Percentiles rank a stretch among this genome's conserved stretches.
Evolutionary conservation across 2,329 filamentous ascomycete species (phyloP).

Genomic region (Pleomassaria siparia): DNA sequence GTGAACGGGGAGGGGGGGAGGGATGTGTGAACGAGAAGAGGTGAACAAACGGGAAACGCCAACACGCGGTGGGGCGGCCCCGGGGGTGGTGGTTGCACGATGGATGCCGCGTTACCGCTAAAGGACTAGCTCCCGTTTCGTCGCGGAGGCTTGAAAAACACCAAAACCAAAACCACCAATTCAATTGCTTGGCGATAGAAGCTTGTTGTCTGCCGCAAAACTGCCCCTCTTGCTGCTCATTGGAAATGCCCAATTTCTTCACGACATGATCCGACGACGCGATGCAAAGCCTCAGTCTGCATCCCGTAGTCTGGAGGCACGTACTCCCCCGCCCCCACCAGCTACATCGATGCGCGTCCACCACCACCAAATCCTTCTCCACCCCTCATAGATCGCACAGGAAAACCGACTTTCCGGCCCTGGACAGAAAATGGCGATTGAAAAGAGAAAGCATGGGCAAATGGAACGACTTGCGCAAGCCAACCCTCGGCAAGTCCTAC

Average conservation of each 20-base stretch:
- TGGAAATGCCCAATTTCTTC: background rate
- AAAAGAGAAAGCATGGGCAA: constrained; percentile 44
- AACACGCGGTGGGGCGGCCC: no score
- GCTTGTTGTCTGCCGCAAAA: background rate
- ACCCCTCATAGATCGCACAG: no score
- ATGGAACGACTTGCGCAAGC: constrained; percentile 13
- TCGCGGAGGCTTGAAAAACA: constrained; percentile 6
- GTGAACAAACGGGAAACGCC: constrained; percentile 11
- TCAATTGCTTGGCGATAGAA: constrained; percentile 4
- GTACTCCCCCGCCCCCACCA: constrained; percentile 16
- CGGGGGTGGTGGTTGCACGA: constrained; percentile 20
- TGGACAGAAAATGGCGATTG: constrained; percentile 59
- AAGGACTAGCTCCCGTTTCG: constrained; percentile 22
- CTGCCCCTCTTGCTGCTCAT: background rate
- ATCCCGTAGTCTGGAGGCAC: constrained; percentile 25
- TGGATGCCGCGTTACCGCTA: constrained; percentile 8
- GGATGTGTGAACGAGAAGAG: background rate
- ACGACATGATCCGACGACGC: constrained; percentile 22
- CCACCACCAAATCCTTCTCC: background rate
- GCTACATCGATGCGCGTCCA: constrained; percentile 1
- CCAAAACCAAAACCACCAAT: constrained; percentile 13
- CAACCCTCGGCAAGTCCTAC: constrained; percentile 55
- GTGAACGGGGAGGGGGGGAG: background rate
- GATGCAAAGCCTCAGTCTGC: constrained; percentile 33
- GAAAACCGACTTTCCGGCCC: constrained; percentile 48